phyloP scores from a whole-genome alignment of 1,139 yeast genomes.

The Hyphopichia khmerensis region DNA sequence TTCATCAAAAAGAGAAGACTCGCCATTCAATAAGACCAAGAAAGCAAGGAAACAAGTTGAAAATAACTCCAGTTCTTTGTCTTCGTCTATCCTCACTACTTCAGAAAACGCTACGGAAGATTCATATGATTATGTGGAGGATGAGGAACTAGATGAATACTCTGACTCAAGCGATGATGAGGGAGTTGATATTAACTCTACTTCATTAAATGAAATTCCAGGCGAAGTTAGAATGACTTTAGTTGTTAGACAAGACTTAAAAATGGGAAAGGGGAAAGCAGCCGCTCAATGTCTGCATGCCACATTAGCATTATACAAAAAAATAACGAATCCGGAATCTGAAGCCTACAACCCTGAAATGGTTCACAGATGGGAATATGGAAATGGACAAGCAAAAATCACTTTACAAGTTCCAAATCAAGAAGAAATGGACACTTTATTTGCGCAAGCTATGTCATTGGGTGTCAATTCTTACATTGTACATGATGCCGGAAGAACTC shows the following conservation, averaged over 20 bases:
- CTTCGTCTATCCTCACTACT: neutral
- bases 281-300: constrained; percentile 99
- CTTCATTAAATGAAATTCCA: constrained; percentile 56
- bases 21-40: neutral
- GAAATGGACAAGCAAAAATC: constrained; percentile 91
- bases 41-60: neutral
- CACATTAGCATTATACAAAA: constrained; percentile 83
- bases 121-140: constrained; percentile 7
- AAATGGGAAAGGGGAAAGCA: constrained; percentile 92
- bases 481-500: constrained; percentile 97
- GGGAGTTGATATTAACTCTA: constrained; percentile 55
- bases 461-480: constrained; percentile 79
- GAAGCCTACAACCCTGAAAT: constrained; percentile 59
- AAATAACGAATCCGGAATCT: constrained; percentile 54
- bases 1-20: neutral
- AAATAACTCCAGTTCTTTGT: neutral
- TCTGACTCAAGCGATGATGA: constrained; percentile 46
- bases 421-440: constrained; percentile 75
- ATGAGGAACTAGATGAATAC: constrained; percentile 35
- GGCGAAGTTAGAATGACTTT: constrained; percentile 89
- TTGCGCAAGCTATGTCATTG: constrained; percentile 76
- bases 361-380: constrained; percentile 73
- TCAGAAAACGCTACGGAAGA: constrained; percentile 6
- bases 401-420: constrained; percentile 75
- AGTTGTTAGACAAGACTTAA: constrained; percentile 82